Percentiles rank a stretch among this genome's conserved stretches.
Conservation (phyloP, 306 rosid species). For the Spatholobus suberectus region DNA sequence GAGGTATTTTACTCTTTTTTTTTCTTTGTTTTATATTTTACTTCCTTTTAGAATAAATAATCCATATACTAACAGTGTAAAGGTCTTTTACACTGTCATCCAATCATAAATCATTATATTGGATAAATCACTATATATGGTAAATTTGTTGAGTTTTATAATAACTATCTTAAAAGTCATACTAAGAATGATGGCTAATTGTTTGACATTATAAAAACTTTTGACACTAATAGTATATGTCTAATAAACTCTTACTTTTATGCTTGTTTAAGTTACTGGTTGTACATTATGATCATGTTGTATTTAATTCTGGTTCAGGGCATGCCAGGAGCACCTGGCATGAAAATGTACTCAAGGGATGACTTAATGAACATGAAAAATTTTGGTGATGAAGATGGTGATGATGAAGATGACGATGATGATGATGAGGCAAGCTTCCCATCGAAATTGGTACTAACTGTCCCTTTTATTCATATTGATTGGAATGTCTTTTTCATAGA, state of each 20-base stretch:
- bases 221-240: background rate
- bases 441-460: slow-evolving; percentile 70
- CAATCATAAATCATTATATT: too few relatives aligned
- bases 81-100: too few relatives aligned
- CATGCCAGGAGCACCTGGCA: slow-evolving; percentile 99
- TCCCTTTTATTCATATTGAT: slow-evolving; percentile 18
- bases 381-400: slow-evolving; percentile 64
- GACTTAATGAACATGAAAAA: slow-evolving; percentile 88
- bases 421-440: slow-evolving; percentile 58
- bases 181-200: background rate
- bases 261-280: background rate
- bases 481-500: slow-evolving; percentile 7
- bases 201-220: background rate
- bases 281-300: slow-evolving; percentile 14
- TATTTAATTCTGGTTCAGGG: slow-evolving; percentile 64
- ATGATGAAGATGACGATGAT: slow-evolving; percentile 63
- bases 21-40: background rate
- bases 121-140: too few relatives aligned
- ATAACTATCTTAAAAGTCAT: too few relatives aligned
- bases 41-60: too few relatives aligned
- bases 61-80: too few relatives aligned
- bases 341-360: slow-evolving; percentile 97
- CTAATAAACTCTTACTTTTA: background rate
- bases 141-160: too few relatives aligned
- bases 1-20: slow-evolving; percentile 62